Conservation (phyloP, 1,284 basidiomycete genomes). For the Papiliotrema nemorosa region DNA sequence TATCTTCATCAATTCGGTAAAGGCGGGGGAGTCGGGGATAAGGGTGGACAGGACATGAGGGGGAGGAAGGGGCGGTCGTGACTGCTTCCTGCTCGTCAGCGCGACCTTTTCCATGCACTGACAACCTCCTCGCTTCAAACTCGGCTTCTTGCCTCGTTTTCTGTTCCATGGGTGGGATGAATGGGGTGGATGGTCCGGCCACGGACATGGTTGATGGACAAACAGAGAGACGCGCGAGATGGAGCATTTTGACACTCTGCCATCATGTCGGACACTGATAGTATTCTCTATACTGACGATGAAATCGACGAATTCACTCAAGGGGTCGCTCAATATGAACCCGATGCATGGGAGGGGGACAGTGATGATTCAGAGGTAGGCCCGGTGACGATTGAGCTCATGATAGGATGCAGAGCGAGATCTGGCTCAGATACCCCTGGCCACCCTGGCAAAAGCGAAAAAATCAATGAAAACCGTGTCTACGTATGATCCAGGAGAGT, state of each 20-base stretch:
- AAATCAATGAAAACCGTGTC: conserved; percentile 14
- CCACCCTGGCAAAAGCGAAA: conserved; percentile 31
- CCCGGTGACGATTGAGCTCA: conserved; percentile 12
- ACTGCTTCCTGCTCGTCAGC: conserved; percentile 22
- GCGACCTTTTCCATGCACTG: not conserved
- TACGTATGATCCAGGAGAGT: conserved; percentile 6
- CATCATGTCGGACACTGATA: conserved; percentile 16
- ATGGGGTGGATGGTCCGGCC: conserved; percentile 19
- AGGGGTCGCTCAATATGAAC: conserved; percentile 40
- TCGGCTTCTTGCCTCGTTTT: not conserved
- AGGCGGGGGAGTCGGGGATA: conserved; percentile 78
- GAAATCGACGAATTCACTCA: conserved; percentile 49
- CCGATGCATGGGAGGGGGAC: conserved; percentile 40
- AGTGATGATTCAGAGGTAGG: conserved; percentile 19
- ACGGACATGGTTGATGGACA: conserved; percentile 6
- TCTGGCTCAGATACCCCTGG: conserved; percentile 24
- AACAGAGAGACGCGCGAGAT: not conserved
- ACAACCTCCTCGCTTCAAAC: conserved; percentile 1
- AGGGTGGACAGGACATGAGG: conserved; percentile 45
- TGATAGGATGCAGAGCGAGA: conserved; percentile 11
- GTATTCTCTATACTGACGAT: conserved; percentile 37
- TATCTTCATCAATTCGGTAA: conserved; percentile 78
- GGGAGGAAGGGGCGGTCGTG: conserved; percentile 45
- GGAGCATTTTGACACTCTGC: not conserved
- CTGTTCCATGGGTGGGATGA: not conserved